Conservation (phyloP, 345 rosid genomes). For the Mercurialis annua region DNA sequence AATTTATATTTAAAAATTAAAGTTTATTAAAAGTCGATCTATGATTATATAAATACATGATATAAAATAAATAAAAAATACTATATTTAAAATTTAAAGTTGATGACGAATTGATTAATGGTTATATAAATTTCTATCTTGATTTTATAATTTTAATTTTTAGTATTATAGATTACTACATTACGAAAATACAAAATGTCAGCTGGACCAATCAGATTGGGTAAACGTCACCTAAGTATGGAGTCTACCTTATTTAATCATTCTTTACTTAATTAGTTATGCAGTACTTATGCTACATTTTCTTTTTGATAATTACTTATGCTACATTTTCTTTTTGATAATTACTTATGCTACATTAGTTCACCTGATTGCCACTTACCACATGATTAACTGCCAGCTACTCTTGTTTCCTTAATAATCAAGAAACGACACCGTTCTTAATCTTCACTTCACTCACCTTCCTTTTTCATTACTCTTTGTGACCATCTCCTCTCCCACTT, state of each 20-base stretch:
- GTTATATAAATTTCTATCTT: no score
- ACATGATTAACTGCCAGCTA: not conserved
- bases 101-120: no score
- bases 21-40: no score
- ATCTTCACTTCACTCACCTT: not conserved
- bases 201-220: constrained; percentile 6
- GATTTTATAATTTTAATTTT: no score
- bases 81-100: no score
- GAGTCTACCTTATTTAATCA: constrained; percentile 1
- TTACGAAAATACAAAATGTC: not conserved
- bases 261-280: not conserved
- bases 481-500: constrained; percentile 1
- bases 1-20: no score
- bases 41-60: no score
- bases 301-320: no score
- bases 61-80: no score
- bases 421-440: constrained; percentile 8
- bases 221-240: not conserved
- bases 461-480: not conserved
- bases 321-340: no score
- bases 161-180: no score
- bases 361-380: not conserved
- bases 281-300: no score
- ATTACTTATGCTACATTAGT: not conserved
- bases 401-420: not conserved